Base-by-base conservation (phyloP, 345 rosid genomes). In the Microcos paniculata region DNA sequence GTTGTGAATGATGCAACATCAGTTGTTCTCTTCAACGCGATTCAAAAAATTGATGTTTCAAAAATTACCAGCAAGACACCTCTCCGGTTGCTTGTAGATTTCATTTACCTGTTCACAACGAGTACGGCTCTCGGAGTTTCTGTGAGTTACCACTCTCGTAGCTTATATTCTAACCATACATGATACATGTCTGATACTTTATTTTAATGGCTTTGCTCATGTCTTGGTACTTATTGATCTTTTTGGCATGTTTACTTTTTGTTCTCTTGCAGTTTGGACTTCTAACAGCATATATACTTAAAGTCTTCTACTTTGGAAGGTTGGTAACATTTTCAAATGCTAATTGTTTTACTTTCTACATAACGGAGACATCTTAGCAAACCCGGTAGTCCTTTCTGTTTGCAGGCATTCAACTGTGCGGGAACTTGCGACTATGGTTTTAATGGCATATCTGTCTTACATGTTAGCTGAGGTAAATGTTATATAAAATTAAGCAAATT, bases 1-100 rank as follows among this genome's bases (percentile, higher is more conserved):
- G 98, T 95, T 2, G 98, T 94, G 80, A 92, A 91, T 77, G 99
- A 95, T 79, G 98, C 99, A 70, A 90, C 99, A 51, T 87, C 98
- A 0, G 91, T 91, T 70, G 98, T 90, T 55, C 83, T 95, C 66
- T 95, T 91, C 81, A 95, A 91, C 57, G 93, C 97, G 0, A 78
- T 93, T 59, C 97, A 95, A 77, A 91, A 91, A 85, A 86, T 95
- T 62, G 92, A 91, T 65, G 81, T 90, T 49, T 35, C 81, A 24
- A 82, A 79, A 67, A 78, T 90, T 68, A 85, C 85, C 58, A 72
- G 88, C 71, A 59, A 46, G 80, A 81, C 85, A 18, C 79, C 72
- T 76, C 85, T 91, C 26, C 79, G 7, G 13, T 63, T 92, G 40
- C 45, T 87, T 4, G 89, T 90, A 71, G 88, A 90, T 83, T 95